Evolutionary conservation across 139 green algal genomes (phyloP).

Genomic region (Chlamydomonas asymmetrica): DNA sequence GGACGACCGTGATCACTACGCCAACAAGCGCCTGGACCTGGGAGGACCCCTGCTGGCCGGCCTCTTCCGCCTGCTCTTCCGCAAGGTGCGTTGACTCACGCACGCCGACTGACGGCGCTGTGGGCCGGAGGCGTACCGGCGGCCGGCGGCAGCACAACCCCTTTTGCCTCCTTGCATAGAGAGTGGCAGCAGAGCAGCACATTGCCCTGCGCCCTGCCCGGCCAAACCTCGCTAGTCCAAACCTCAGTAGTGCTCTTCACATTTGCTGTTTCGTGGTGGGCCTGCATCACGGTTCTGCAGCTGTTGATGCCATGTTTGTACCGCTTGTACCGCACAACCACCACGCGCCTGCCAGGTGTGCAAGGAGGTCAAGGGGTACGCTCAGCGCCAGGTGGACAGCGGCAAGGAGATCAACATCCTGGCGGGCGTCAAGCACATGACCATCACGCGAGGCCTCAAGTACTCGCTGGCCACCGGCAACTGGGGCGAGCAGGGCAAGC

Average conservation of each 20-base stretch:
- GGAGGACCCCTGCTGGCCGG: slow-evolving; percentile 81
- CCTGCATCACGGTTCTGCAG: too few relatives aligned
- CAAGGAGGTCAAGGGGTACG: slow-evolving; percentile 87
- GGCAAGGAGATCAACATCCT: slow-evolving; percentile 77
- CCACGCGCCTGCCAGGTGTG: too few relatives aligned
- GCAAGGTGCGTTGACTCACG: too few relatives aligned
- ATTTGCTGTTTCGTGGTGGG: too few relatives aligned
- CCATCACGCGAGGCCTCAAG: slow-evolving; percentile 90
- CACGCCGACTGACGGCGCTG: too few relatives aligned
- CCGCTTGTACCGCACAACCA: not conserved
- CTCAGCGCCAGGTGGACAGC: slow-evolving; percentile 60
- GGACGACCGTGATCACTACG: slow-evolving; percentile 98
- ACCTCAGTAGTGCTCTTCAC: too few relatives aligned
- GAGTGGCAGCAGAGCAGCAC: too few relatives aligned
- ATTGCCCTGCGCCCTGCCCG: not conserved
- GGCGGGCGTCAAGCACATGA: slow-evolving; percentile 87
- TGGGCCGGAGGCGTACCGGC: too few relatives aligned
- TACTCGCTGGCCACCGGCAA: slow-evolving; percentile 98
- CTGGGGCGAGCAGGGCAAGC: slow-evolving; percentile 88
- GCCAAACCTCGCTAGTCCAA: too few relatives aligned
- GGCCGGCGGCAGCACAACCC: too few relatives aligned
- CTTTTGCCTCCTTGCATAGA: too few relatives aligned
- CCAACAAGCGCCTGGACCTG: slow-evolving; percentile 97
- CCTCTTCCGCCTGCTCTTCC: slow-evolving; percentile 91
- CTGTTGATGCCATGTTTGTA: not conserved